Evolutionary conservation across 345 rosid genomes (phyloP).

Genomic region (Brassica incana): DNA sequence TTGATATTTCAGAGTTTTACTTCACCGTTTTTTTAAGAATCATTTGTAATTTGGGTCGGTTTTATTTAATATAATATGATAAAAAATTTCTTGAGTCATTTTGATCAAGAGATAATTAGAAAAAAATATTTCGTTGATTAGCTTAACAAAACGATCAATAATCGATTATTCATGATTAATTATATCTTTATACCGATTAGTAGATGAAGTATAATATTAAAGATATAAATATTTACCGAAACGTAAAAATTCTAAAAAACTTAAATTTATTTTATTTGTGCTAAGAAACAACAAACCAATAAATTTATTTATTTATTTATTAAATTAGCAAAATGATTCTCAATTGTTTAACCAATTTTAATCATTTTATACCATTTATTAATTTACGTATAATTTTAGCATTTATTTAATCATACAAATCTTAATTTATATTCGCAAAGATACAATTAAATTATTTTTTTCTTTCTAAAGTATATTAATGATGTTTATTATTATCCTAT

Average conservation of each 20-base stretch:
- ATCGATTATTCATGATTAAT: not conserved
- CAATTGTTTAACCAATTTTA: not conserved
- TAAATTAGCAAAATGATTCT: not conserved
- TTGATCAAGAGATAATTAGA: not conserved
- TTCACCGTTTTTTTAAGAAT: not conserved
- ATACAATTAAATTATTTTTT: not conserved
- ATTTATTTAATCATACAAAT: not conserved
- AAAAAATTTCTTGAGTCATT: not conserved
- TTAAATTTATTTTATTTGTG: not conserved
- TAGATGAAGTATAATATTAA: not conserved
- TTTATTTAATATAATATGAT: no score
- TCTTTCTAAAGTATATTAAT: not conserved
- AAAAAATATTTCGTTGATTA: no score
- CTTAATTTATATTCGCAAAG: no score
- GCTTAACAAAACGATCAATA: not conserved
- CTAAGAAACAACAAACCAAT: not conserved
- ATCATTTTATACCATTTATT: not conserved
- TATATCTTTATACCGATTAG: not conserved
- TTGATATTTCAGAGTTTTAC: not conserved
- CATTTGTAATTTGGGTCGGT: not conserved
- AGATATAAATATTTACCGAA: no score
- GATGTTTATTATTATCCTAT: not conserved
- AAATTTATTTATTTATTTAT: no score
- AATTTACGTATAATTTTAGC: no score
- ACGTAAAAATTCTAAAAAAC: no score